Base-by-base conservation (phyloP, 331 rosid species). In the Malus hybrid region DNA sequence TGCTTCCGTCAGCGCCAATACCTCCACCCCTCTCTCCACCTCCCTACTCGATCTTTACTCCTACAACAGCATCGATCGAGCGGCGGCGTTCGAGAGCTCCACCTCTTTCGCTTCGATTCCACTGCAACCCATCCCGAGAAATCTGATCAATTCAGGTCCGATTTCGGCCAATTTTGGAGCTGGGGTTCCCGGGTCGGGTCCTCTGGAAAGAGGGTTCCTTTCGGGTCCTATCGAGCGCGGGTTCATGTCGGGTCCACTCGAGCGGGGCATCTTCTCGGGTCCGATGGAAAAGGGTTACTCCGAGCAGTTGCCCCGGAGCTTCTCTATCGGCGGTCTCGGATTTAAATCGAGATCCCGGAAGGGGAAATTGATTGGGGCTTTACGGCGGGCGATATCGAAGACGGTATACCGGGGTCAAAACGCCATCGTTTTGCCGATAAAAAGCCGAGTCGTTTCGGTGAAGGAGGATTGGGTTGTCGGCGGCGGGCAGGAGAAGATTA, bases 181-280 rank as follows among this genome's bases (percentile, higher is more conserved):
- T 2, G 96, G 89, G 4, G 19, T 89, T 50, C 90, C 86, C 7
- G 63, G 86, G 7, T 93, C 98, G 16, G 97, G 98, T 20, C 93
- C 93, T 6, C 22, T 91, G 0, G 98, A 93, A 42, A 81, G 96
- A 22, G 98, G 98, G 11, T 93, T 93, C 76, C 10, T 93, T n/a
- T 93, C 98, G 29, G 98, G 98, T 12, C 98, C 98, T 19, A 93
- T 93, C n/a, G 98, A 93, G 80, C 88, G 98, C 2, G 96, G 96
- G 39, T 91, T 93, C 68, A 88, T 93, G 98, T 93, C 98, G 6
- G 98, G 98, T 34, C 98, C 98, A 13, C 79, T 93, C 52, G 98
- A 93, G 46, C 95, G 92, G 10, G 96, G 93, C 66, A 26, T 93
- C 11, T 93, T 85, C 71, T 91, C 98, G 3, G 97, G 97, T 13